Percentiles rank a stretch among this genome's conserved stretches.
Evolutionary conservation across 805 yeast genomes (phyloP).

Genomic region (Wickerhamomyces canadensis): DNA sequence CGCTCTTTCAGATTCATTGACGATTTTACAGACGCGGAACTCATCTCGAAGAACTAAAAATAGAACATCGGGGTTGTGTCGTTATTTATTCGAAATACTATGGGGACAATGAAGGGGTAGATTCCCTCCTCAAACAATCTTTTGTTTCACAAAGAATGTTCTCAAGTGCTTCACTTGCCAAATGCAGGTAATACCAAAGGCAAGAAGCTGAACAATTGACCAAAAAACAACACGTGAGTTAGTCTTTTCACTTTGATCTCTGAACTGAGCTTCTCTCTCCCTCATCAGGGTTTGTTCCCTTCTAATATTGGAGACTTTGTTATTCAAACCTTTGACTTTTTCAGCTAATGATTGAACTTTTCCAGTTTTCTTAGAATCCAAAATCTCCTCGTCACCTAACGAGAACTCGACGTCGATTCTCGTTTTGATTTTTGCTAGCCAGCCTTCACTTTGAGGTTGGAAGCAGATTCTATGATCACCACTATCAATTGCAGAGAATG

Average conservation of each 20-base stretch:
- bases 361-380: constrained; percentile 62
- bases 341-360: constrained; percentile 51
- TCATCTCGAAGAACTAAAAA: too few relatives aligned
- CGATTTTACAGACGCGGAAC: too few relatives aligned
- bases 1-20: too few relatives aligned
- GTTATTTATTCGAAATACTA: too few relatives aligned
- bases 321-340: constrained; percentile 49
- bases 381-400: constrained; percentile 57
- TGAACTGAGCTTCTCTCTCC: constrained; percentile 68
- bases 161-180: constrained; percentile 74
- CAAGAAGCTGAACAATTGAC: constrained; percentile 63
- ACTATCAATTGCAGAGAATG: constrained; percentile 66
- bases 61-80: too few relatives aligned
- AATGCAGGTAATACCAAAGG: constrained; percentile 59
- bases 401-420: constrained; percentile 60
- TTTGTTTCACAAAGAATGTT: constrained; percentile 74
- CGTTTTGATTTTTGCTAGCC: constrained; percentile 55
- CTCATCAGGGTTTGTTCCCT: constrained; percentile 64
- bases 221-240: constrained; percentile 68
- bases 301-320: constrained; percentile 53
- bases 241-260: constrained; percentile 67
- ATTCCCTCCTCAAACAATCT: constrained; percentile 25
- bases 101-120: too few relatives aligned
- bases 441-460: constrained; percentile 45
- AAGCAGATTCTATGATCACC: constrained; percentile 80